Percentiles rank a stretch among this genome's conserved stretches.
Evolutionary conservation across 805 yeast genomes (phyloP).

Genomic region (Zygoascus bituminiphila): DNA sequence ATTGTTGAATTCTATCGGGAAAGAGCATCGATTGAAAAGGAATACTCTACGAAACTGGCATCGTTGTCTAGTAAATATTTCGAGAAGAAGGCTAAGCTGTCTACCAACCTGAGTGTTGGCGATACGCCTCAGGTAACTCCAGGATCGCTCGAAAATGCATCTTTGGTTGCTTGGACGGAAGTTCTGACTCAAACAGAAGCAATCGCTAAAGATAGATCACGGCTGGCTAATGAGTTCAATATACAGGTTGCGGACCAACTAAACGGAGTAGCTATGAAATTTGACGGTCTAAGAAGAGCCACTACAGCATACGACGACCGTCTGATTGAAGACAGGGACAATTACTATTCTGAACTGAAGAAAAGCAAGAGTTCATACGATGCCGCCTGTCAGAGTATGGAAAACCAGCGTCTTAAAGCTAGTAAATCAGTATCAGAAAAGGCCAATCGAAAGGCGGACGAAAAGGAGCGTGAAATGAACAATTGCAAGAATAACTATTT

Average conservation of each 20-base stretch:
- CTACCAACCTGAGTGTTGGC: slow-evolving; percentile 75
- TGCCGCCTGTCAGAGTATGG: slow-evolving; percentile 70
- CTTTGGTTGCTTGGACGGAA: slow-evolving; percentile 85
- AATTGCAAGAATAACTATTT: slow-evolving; percentile 77
- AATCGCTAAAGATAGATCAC: slow-evolving; percentile 56
- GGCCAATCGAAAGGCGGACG: slow-evolving; percentile 41
- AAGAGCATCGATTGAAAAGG: slow-evolving; percentile 73
- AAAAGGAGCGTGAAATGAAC: slow-evolving; percentile 75
- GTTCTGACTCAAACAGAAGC: slow-evolving; percentile 75
- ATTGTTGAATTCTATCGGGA: slow-evolving; percentile 78
- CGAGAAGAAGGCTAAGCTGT: slow-evolving; percentile 61
- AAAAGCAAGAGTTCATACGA: slow-evolving; percentile 75
- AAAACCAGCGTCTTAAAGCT: slow-evolving; percentile 64
- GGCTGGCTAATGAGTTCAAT: slow-evolving; percentile 52
- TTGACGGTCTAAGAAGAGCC: slow-evolving; percentile 45
- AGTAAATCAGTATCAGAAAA: slow-evolving; percentile 41
- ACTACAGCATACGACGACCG: slow-evolving; percentile 56
- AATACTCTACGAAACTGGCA: slow-evolving; percentile 62
- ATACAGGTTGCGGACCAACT: slow-evolving; percentile 56
- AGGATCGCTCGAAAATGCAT: slow-evolving; percentile 85
- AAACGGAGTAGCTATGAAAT: slow-evolving; percentile 42
- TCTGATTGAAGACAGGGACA: slow-evolving; percentile 39
- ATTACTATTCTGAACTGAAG: slow-evolving; percentile 46
- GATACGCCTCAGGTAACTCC: slow-evolving; percentile 88
- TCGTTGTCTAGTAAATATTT: slow-evolving; percentile 60